A percentile compares a stretch with the other conserved stretches of the same genome.
Evolutionary conservation across 2,329 filamentous ascomycete species (phyloP).

Genomic region (Aspergillus tanneri): DNA sequence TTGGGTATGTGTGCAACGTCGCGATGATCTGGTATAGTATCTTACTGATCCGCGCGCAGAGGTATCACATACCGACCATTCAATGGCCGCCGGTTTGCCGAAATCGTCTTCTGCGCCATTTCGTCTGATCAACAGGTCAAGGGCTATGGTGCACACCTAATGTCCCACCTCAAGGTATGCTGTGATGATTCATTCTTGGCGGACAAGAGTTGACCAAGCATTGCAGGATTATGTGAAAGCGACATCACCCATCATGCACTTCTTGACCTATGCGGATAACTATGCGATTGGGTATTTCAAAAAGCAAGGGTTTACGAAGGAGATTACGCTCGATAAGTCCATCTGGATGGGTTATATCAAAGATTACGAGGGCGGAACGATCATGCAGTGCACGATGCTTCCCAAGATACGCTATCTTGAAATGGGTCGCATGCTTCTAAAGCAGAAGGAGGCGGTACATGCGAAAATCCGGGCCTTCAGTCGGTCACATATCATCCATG

Average conservation of each 20-base stretch:
- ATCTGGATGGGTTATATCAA: conserved; percentile 99
- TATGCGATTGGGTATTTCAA: conserved; percentile 99
- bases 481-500: conserved; percentile 82
- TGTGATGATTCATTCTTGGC: neutral
- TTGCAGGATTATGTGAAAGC: conserved; percentile 84
- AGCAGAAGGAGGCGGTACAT: conserved; percentile 93
- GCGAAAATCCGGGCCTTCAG: conserved; percentile 92
- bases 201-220: conserved; percentile 7
- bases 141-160: conserved; percentile 94
- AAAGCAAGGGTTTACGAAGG: conserved; percentile 98
- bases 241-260: conserved; percentile 96
- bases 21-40: neutral
- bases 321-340: conserved; percentile 85
- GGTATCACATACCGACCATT: conserved; percentile 97
- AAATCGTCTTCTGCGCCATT: conserved; percentile 98
- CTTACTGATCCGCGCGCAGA: conserved; percentile 47
- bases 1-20: conserved; percentile 51
- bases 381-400: conserved; percentile 99
- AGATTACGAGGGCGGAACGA: conserved; percentile 96
- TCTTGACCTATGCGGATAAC: conserved; percentile 97
- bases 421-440: conserved; percentile 86
- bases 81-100: conserved; percentile 85
- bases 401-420: conserved; percentile 93
- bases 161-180: conserved; percentile 84
- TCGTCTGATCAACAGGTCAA: conserved; percentile 98